Evolutionary conservation across 1,284 basidiomycete genomes (phyloP).

Genomic region (Leccinum huronense): DNA sequence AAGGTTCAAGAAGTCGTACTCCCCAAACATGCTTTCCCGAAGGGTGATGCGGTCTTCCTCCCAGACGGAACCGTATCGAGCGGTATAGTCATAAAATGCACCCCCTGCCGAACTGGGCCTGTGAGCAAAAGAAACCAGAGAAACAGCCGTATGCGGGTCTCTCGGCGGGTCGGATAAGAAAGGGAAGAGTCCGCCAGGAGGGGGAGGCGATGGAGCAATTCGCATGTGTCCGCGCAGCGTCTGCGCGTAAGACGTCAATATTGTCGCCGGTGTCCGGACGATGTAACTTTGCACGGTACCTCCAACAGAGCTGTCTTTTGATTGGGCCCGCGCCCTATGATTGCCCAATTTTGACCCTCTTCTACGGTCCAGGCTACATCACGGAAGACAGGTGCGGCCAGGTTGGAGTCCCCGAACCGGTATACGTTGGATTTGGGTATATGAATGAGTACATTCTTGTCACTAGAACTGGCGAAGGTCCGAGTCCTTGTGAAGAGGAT

Average conservation of each 20-base stretch:
- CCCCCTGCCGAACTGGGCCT: conserved; percentile 55
- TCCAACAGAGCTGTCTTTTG: conserved; percentile 57
- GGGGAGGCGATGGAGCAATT: conserved; percentile 57
- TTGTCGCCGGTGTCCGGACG: not conserved
- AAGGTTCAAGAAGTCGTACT: conserved; percentile 38
- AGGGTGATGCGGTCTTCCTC: conserved; percentile 80
- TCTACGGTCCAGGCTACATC: conserved; percentile 60
- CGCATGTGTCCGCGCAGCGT: conserved; percentile 68
- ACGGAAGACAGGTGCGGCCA: conserved; percentile 48
- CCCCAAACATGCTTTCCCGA: conserved; percentile 65
- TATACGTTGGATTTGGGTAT: conserved; percentile 49
- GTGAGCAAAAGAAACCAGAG: conserved; percentile 75
- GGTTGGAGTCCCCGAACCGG: conserved; percentile 50
- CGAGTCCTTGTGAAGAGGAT: not conserved
- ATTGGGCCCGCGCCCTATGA: conserved; percentile 57
- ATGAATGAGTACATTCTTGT: conserved; percentile 32
- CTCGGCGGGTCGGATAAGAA: conserved; percentile 46
- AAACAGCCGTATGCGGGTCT: conserved; percentile 53
- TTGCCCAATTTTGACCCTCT: conserved; percentile 69
- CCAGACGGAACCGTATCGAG: conserved; percentile 82
- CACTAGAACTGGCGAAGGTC: conserved; percentile 8
- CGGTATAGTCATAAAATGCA: conserved; percentile 90
- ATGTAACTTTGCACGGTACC: conserved; percentile 38
- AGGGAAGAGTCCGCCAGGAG: conserved; percentile 71
- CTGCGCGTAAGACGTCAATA: conserved; percentile 35